Evolutionary conservation across 495 filamentous ascomycete species (phyloP).

Genomic region (Tuber umbilicatum): DNA sequence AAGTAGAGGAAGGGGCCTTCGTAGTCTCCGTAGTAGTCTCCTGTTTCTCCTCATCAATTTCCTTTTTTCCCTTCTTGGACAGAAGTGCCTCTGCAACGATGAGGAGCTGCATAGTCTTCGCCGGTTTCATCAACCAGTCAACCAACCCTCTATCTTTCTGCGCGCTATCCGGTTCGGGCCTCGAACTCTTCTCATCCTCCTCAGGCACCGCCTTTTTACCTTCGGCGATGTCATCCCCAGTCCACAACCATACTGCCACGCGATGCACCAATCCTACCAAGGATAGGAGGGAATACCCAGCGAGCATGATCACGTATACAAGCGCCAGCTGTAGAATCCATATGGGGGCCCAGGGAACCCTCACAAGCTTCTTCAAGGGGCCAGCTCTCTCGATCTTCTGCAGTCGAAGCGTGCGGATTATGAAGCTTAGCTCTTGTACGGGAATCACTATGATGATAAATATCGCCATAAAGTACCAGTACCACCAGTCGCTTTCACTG

Average conservation of each 20-base stretch:
- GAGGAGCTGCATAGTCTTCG: background rate
- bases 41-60: too few relatives aligned
- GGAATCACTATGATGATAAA: background rate
- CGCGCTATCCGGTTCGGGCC: background rate
- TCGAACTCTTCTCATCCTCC: too few relatives aligned
- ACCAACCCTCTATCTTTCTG: background rate
- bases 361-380: background rate
- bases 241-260: background rate
- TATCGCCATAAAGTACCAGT: slow-evolving; percentile 5
- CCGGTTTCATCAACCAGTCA: background rate
- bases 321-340: background rate
- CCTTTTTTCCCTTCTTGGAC: background rate
- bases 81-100: background rate
- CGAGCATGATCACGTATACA: background rate
- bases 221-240: background rate
- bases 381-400: background rate
- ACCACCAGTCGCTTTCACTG: background rate
- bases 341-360: background rate
- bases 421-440: background rate
- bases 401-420: background rate
- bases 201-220: background rate
- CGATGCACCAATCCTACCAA: background rate
- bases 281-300: background rate
- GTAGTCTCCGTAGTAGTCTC: too few relatives aligned
- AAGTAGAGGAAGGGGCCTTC: background rate